Conservation (phyloP, 768 basidiomycete genomes). For the Termitomyces sp. region DNA sequence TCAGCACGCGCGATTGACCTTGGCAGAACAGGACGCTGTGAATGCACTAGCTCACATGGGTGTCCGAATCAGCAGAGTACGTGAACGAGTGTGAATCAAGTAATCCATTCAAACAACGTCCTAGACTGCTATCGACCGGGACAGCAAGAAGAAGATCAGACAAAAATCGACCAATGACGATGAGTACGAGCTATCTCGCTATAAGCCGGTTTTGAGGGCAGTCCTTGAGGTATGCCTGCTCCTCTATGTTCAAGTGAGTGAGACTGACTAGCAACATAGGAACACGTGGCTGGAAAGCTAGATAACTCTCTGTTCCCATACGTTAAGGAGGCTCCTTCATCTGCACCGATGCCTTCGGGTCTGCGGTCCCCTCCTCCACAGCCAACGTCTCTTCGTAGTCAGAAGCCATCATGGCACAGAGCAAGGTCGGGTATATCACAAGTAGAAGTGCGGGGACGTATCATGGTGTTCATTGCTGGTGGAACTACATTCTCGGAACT, state of each 20-base stretch:
- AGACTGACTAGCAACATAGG: constrained; percentile 41
- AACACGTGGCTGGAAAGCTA: constrained; percentile 75
- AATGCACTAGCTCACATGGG: constrained; percentile 85
- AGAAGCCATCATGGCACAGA: constrained; percentile 87
- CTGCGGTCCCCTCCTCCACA: constrained; percentile 52
- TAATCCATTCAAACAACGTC: background rate
- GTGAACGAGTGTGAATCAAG: constrained; percentile 16
- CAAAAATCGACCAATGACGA: constrained; percentile 76
- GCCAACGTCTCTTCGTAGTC: constrained; percentile 79
- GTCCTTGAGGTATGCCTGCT: constrained; percentile 68
- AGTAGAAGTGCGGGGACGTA: constrained; percentile 61
- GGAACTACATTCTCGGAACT: constrained; percentile 97
- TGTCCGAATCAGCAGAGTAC: constrained; percentile 76
- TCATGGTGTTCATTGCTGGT: constrained; percentile 90
- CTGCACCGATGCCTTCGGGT: constrained; percentile 40
- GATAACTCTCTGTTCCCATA: constrained; percentile 85
- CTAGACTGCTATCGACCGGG: constrained; percentile 73
- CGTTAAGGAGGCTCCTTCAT: constrained; percentile 72
- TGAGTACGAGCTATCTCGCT: constrained; percentile 95
- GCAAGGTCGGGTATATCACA: constrained; percentile 50
- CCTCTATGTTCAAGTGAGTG: background rate
- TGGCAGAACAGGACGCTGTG: constrained; percentile 91
- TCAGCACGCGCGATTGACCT: constrained; percentile 85
- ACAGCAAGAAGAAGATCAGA: constrained; percentile 78
- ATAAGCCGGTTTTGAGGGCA: constrained; percentile 76